A percentile compares a stretch with the other conserved stretches of the same genome.
These are phyloP conservation scores for Gloeophyllum trabeum DNA, from an alignment of 768 basidiomycete genomes.

Conservation along the genomic window DNA sequence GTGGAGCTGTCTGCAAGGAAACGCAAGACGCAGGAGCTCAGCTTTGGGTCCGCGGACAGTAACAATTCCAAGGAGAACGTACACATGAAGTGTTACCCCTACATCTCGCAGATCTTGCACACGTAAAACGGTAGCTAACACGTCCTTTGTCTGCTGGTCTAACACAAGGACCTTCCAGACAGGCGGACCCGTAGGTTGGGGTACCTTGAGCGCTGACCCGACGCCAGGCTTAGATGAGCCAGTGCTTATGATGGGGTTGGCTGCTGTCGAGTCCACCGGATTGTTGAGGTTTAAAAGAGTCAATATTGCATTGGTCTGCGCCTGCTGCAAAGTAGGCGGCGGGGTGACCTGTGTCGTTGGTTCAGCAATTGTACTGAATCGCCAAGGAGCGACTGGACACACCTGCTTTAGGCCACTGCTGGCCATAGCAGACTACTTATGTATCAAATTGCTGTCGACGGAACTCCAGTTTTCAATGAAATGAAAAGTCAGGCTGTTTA, in stretches of 20 bases:
- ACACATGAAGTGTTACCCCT: slow-evolving; percentile 98
- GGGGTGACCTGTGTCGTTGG: too few relatives aligned
- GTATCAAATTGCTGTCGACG: too few relatives aligned
- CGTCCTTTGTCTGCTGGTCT: slow-evolving; percentile 93
- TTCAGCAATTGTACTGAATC: too few relatives aligned
- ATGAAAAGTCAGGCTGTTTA: too few relatives aligned
- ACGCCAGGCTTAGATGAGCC: slow-evolving; percentile 23
- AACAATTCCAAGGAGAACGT: slow-evolving; percentile 21
- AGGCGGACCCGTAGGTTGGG: slow-evolving; percentile 52
- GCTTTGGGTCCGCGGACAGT: neutral
- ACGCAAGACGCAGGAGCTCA: slow-evolving; percentile 4
- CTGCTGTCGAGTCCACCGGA: slow-evolving; percentile 29
- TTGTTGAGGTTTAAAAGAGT: slow-evolving; percentile 81
- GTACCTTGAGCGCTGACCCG: slow-evolving; percentile 33
- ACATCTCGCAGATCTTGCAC: slow-evolving; percentile 96
- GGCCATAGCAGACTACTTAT: too few relatives aligned
- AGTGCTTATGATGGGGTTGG: slow-evolving; percentile 15
- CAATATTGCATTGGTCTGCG: slow-evolving; percentile 79
- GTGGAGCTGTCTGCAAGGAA: slow-evolving; percentile 73
- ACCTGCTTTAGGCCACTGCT: too few relatives aligned
- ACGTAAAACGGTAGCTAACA: slow-evolving; percentile 87
- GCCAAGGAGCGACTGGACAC: too few relatives aligned
- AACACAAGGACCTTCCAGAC: slow-evolving; percentile 96
- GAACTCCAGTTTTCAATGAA: too few relatives aligned
- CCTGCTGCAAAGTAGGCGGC: slow-evolving; percentile 66